Percentiles rank a stretch among this genome's conserved stretches.
These are phyloP conservation scores for Xylariales sp. DNA, from an alignment of 2,329 filamentous ascomycete genomes.

Conservation along the genomic window DNA sequence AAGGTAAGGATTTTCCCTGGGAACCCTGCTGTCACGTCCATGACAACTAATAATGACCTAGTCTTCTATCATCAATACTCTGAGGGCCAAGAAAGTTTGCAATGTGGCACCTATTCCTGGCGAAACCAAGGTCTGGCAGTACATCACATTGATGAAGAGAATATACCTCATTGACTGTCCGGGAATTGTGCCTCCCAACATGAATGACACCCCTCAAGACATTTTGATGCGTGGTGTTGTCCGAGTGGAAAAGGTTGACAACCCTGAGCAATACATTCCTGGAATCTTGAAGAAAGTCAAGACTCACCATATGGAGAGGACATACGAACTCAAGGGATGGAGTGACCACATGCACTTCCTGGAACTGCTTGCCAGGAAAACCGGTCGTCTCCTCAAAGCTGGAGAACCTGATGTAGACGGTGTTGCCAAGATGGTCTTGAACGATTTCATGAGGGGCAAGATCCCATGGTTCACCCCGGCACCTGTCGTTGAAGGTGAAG, in stretches of 20 bases:
- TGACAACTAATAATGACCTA: no score
- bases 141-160: slow-evolving; percentile 62
- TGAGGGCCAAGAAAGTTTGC: slow-evolving; percentile 91
- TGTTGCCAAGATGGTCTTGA: slow-evolving; percentile 93
- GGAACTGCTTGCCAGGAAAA: slow-evolving; percentile 81
- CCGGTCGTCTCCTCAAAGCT: slow-evolving; percentile 78
- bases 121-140: slow-evolving; percentile 98
- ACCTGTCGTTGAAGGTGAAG: slow-evolving; percentile 52
- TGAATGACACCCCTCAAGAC: slow-evolving; percentile 78
- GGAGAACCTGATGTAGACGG: slow-evolving; percentile 95
- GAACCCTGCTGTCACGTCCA: no score
- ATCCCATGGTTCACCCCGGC: slow-evolving; percentile 94
- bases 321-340: slow-evolving; percentile 83
- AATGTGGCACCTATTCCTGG: slow-evolving; percentile 91
- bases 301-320: slow-evolving; percentile 82
- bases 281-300: slow-evolving; percentile 78
- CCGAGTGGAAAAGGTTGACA: slow-evolving; percentile 90
- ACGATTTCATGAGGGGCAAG: slow-evolving; percentile 92
- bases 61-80: slow-evolving; percentile 98
- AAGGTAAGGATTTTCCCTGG: slow-evolving; percentile 95
- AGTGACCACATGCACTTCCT: slow-evolving; percentile 76
- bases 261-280: slow-evolving; percentile 92
- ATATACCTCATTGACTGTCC: slow-evolving; percentile 95
- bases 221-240: slow-evolving; percentile 88
- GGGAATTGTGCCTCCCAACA: slow-evolving; percentile 88